These are phyloP conservation scores for Musa schizocarpa DNA, from an alignment of 176 grass and related monocot species.

Conservation along the genomic window DNA sequence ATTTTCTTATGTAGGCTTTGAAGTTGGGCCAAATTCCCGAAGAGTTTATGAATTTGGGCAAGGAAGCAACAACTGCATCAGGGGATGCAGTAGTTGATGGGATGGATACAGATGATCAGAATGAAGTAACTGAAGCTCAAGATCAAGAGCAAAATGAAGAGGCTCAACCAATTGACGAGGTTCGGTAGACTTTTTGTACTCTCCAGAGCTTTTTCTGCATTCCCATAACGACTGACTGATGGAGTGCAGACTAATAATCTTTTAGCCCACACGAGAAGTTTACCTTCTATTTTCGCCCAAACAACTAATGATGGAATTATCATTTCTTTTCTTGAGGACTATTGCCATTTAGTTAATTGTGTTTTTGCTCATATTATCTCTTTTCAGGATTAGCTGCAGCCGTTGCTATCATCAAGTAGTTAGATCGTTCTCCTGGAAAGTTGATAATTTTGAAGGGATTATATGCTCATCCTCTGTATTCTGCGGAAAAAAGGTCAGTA, in stretches of 20 bases:
- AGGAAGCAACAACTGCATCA: constrained; percentile 33
- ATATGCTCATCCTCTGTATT: neutral
- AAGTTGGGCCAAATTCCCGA: constrained; percentile 79
- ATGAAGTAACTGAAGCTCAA: constrained; percentile 28
- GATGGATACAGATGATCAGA: constrained; percentile 59
- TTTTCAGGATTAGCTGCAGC: neutral
- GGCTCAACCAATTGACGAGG: constrained; percentile 49
- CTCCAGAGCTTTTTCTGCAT: neutral
- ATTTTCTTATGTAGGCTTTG: constrained; percentile 37
- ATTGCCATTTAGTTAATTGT: neutral
- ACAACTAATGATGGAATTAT: too few relatives aligned
- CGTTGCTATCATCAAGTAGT: neutral
- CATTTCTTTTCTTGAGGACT: too few relatives aligned
- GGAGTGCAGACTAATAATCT: too few relatives aligned
- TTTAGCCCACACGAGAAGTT: too few relatives aligned
- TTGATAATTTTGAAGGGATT: neutral
- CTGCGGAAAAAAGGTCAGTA: neutral
- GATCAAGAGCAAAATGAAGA: constrained; percentile 43
- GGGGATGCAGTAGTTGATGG: constrained; percentile 39
- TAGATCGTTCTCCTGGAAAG: neutral
- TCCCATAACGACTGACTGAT: neutral
- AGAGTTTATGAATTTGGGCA: constrained; percentile 66
- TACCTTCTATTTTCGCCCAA: too few relatives aligned
- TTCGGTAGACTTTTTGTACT: neutral
- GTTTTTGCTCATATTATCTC: neutral